These are phyloP conservation scores for Coleophoma eucalyptorum DNA, from an alignment of 2,329 filamentous ascomycete species.

Conservation along the genomic window DNA sequence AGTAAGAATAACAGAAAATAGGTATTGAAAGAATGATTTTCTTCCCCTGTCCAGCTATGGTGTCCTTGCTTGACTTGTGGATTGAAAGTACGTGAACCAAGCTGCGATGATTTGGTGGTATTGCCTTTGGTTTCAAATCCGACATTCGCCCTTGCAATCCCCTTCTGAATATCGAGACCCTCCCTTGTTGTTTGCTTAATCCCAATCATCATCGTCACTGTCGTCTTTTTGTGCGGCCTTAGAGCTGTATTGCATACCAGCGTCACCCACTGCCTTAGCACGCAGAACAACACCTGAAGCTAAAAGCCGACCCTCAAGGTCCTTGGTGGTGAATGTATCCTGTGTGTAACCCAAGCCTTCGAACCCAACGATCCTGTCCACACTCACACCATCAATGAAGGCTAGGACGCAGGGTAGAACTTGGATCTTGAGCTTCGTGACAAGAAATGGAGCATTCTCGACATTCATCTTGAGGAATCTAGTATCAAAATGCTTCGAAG, in stretches of 20 bases:
- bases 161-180: too few relatives aligned
- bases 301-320: constrained; percentile 49
- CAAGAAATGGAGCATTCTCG: constrained; percentile 55
- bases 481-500: constrained; percentile 54
- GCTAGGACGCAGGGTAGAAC: constrained; percentile 55
- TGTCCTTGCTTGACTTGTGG: neutral
- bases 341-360: constrained; percentile 48
- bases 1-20: too few relatives aligned
- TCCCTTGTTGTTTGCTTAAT: constrained; percentile 14
- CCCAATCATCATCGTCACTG: constrained; percentile 49
- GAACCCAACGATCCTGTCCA: constrained; percentile 55
- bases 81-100: too few relatives aligned
- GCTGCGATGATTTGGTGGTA: too few relatives aligned
- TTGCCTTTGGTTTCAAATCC: neutral
- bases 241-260: constrained; percentile 29
- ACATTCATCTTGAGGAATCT: constrained; percentile 55
- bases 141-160: too few relatives aligned
- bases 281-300: constrained; percentile 45
- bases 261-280: constrained; percentile 44
- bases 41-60: too few relatives aligned
- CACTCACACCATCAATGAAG: constrained; percentile 50
- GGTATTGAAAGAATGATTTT: too few relatives aligned
- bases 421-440: constrained; percentile 52
- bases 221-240: constrained; percentile 33
- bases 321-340: constrained; percentile 49